Evolutionary conservation across 495 filamentous ascomycete genomes (phyloP), one percentile per base, ranked within the genome.

Genomic region (Annulohypoxylon nitens): DNA sequence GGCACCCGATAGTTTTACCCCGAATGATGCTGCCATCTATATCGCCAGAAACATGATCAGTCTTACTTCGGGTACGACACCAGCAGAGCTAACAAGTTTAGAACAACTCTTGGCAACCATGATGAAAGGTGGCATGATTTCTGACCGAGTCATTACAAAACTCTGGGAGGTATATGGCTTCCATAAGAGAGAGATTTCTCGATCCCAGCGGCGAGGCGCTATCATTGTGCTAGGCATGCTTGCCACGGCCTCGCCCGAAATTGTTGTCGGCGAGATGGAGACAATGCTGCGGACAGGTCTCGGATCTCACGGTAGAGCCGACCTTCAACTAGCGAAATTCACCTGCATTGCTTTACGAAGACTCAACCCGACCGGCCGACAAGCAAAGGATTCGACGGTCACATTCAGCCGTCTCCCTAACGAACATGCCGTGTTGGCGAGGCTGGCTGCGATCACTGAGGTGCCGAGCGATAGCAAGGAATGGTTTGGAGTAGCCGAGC

Each of bases 11-110:
- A 88, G 88, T 36, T 97, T 97, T 81, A 92, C 83, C 23, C 86
- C 89, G 7, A 98, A 98, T 75, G 96, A 98, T 78, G 89, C 94
- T 9, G 96, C 96, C 25, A 98, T 96, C 80, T 98, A 95, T 75
- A 93, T 99, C 75, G 95, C 95, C 39, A 89, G 95, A 55, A 98
- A 98, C 82, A 98, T 99, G 97, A 98, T 98, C 80, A 97, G 93
- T 82, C 83, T 99, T 69, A 99, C 96, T 0, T 98, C 97, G 79
- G 95, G 94, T 14, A 93, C 94, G 4, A 97, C 94, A 0, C 92
- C 94, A 3, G 96, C 96, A 1, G 96, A 99, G 77, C 85, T 98
- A 36, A 99, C 96, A 2, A 97, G 93, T 41, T 85, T 99, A 18
- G 96, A 98, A 78, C 96, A 98, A 82, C 85, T 99, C 16, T 82